Conservation (phyloP, 352 stramenopile genomes). For the Pythium rishiriense region DNA sequence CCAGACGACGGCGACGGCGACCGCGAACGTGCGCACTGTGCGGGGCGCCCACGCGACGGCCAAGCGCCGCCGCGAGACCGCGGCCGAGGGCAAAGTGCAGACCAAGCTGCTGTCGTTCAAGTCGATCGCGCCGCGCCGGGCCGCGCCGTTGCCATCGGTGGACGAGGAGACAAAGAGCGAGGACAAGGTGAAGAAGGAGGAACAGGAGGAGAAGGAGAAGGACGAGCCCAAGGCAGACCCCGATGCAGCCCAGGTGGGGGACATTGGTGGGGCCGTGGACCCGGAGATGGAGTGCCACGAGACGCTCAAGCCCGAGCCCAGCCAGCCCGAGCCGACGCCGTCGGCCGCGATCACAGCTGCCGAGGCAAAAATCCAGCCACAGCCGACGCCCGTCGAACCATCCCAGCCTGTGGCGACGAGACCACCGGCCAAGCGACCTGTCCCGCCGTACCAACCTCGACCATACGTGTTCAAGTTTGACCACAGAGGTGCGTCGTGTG, state of each 20-base stretch:
- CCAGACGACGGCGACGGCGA: background rate
- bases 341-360: background rate
- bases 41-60: background rate
- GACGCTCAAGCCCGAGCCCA: slow-evolving; percentile 20
- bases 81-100: slow-evolving; percentile 49
- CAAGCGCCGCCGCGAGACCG: slow-evolving; percentile 42
- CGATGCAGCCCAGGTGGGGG: background rate
- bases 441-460: slow-evolving; percentile 41
- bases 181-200: slow-evolving; percentile 7
- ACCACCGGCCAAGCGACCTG: background rate
- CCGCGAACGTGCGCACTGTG: slow-evolving; percentile 11
- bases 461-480: slow-evolving; percentile 59
- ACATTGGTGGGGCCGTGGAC: too few species aligned
- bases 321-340: slow-evolving; percentile 11
- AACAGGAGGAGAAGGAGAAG: background rate
- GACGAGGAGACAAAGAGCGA: slow-evolving; percentile 21
- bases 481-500: slow-evolving; percentile 31
- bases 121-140: slow-evolving; percentile 23
- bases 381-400: background rate
- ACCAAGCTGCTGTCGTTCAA: slow-evolving; percentile 75
- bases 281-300: slow-evolving; percentile 20
- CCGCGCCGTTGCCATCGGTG: too few species aligned
- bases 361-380: background rate
- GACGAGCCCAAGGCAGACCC: background rate
- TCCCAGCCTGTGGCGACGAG: background rate